These are phyloP conservation scores for Dioscorea cayenensis DNA, from an alignment of 116 monocot genomes.

Conservation along the genomic window DNA sequence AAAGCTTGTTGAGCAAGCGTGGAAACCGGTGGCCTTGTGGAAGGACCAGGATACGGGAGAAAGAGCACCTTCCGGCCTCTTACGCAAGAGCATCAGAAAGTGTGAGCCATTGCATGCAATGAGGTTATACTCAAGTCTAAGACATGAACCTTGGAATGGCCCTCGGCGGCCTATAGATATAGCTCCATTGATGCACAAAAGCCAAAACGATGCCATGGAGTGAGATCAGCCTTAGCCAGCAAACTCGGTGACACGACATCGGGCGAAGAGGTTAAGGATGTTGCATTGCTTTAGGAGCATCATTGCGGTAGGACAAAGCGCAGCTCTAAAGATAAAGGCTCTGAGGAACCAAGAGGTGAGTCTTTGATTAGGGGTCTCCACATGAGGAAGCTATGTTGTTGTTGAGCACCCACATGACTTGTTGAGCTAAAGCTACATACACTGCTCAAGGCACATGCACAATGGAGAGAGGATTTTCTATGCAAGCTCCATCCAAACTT, in stretches of 20 bases:
- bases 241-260: conserved; percentile 47
- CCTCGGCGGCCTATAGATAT: conserved; percentile 29
- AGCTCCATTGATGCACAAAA: conserved; percentile 56
- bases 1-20: conserved; percentile 25
- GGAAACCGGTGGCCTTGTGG: conserved; percentile 21
- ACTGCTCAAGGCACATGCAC: conserved; percentile 40
- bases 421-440: conserved; percentile 53
- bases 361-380: conserved; percentile 53
- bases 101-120: conserved; percentile 69
- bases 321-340: conserved; percentile 36
- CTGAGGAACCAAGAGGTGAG: conserved; percentile 53
- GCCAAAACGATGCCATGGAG: conserved; percentile 65
- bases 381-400: conserved; percentile 45
- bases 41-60: conserved; percentile 37
- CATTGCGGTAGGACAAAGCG: conserved; percentile 16
- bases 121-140: conserved; percentile 38
- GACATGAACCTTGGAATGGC: conserved; percentile 30
- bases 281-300: not conserved
- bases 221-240: conserved; percentile 53
- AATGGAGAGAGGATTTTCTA: conserved; percentile 65
- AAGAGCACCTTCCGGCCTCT: conserved; percentile 20
- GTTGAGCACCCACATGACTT: conserved; percentile 72
- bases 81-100: conserved; percentile 44
- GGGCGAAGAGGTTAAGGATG: not conserved
- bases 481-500: conserved; percentile 35